Conservation (phyloP, 2,329 filamentous ascomycete species). For the Exophiala dermatitidis region DNA sequence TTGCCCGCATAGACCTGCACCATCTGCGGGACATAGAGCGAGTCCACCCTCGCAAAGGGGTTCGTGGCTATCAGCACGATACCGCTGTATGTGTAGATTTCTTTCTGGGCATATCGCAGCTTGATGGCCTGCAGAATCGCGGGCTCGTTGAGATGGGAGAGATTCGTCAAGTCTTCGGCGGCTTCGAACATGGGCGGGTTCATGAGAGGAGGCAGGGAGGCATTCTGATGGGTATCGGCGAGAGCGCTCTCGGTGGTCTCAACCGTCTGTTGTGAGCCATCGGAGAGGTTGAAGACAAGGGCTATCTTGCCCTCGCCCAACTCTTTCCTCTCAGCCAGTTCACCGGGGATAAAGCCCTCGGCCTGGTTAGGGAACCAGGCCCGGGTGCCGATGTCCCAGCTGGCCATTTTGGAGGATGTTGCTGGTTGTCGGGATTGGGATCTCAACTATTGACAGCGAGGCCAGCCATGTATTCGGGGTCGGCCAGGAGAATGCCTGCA, state of each 20-base stretch:
- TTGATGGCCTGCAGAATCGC: constrained; percentile 97
- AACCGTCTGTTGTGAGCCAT: constrained; percentile 73
- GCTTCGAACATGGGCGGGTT: constrained; percentile 97
- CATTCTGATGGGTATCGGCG: constrained; percentile 58
- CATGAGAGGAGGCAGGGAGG: constrained; percentile 84
- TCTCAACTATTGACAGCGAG: constrained; percentile 19
- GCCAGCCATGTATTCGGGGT: constrained; percentile 21
- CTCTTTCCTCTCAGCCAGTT: constrained; percentile 77
- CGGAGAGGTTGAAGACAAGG: constrained; percentile 72
- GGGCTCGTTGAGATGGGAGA: constrained; percentile 97
- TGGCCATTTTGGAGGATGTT: constrained; percentile 80
- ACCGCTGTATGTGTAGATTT: constrained; percentile 99
- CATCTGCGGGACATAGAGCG: constrained; percentile 97
- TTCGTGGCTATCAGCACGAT: constrained; percentile 98
- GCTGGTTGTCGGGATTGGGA: constrained; percentile 22
- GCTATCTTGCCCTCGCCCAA: constrained; percentile 73
- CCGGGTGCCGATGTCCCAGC: constrained; percentile 76
- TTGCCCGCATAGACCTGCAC: constrained; percentile 99
- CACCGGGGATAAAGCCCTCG: constrained; percentile 95
- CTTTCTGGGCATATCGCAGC: constrained; percentile 93
- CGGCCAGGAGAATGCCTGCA: constrained; percentile 6
- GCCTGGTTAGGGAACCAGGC: constrained; percentile 96
- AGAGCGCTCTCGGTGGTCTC: constrained; percentile 71
- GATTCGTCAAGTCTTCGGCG: constrained; percentile 92
- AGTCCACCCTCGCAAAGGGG: constrained; percentile 94